phyloP scores from a whole-genome alignment of 192 early-diverging fungal genomes.

The Spizellomyces punctatus region DNA sequence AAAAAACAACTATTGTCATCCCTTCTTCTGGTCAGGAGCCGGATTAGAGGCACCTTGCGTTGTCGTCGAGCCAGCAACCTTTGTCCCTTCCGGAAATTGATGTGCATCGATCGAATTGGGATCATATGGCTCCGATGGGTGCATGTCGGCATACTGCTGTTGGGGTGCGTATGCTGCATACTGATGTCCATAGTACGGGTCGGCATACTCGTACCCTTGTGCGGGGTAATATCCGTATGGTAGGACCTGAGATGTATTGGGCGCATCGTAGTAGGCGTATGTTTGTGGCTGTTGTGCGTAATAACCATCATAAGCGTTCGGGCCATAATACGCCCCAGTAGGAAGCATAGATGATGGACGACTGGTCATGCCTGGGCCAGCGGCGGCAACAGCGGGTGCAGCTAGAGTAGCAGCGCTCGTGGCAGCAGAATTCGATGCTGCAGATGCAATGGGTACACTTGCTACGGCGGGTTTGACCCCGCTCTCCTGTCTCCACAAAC shows the following conservation, averaged over 20 bases:
- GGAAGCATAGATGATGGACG: background rate
- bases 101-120: slow-evolving; percentile 1
- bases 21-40: too few species aligned
- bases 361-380: background rate
- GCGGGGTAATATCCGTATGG: background rate
- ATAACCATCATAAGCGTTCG: background rate
- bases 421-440: background rate
- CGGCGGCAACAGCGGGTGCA: background rate
- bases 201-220: background rate
- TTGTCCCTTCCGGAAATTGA: background rate
- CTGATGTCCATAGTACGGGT: background rate
- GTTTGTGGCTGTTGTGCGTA: background rate
- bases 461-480: background rate
- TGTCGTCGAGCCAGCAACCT: background rate
- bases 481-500: background rate
- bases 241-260: background rate
- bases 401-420: background rate
- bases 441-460: background rate
- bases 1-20: too few species aligned
- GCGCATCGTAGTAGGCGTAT: background rate
- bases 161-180: background rate
- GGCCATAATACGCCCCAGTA: background rate
- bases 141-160: background rate
- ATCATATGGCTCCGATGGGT: background rate
- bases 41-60: background rate